Conservation (phyloP, 495 filamentous ascomycete genomes). For the Terfezia claveryi region DNA sequence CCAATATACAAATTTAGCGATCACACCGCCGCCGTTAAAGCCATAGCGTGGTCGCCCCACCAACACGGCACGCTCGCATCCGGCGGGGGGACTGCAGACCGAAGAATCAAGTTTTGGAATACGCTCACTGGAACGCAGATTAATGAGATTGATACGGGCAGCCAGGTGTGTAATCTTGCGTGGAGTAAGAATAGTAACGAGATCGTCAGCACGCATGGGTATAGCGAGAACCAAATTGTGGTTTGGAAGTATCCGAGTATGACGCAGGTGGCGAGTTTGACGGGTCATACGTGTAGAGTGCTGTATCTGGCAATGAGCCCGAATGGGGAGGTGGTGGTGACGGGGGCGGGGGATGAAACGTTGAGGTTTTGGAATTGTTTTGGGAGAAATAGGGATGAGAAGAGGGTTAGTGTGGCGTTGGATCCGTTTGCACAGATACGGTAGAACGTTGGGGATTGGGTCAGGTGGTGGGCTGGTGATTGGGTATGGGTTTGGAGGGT, state of each 20-base stretch:
- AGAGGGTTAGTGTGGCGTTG: slow-evolving; percentile 18
- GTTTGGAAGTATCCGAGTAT: slow-evolving; percentile 98
- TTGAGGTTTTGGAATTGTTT: slow-evolving; percentile 94
- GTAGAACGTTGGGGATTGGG: slow-evolving; percentile 1
- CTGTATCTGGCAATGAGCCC: slow-evolving; percentile 94
- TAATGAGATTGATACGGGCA: slow-evolving; percentile 81
- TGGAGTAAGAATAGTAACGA: slow-evolving; percentile 95
- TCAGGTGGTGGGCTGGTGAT: background rate
- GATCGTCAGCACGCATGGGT: slow-evolving; percentile 93
- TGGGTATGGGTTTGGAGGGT: background rate
- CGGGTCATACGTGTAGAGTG: slow-evolving; percentile 88
- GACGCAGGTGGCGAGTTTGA: slow-evolving; percentile 84
- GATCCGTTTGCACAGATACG: slow-evolving; percentile 20
- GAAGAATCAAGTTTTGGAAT: slow-evolving; percentile 94
- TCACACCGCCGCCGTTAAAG: slow-evolving; percentile 88
- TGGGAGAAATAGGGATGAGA: slow-evolving; percentile 37
- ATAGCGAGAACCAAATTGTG: slow-evolving; percentile 91
- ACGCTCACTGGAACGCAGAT: slow-evolving; percentile 55
- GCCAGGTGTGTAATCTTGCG: slow-evolving; percentile 88
- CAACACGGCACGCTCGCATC: slow-evolving; percentile 85
- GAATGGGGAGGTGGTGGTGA: slow-evolving; percentile 80
- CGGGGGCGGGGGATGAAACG: slow-evolving; percentile 90
- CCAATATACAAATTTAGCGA: slow-evolving; percentile 82
- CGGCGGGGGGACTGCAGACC: slow-evolving; percentile 85
- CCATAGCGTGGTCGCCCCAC: slow-evolving; percentile 96